Percentiles rank a stretch among this genome's conserved stretches.
Conservation (phyloP, 2,329 filamentous ascomycete genomes). For the Fusarium albidum region DNA sequence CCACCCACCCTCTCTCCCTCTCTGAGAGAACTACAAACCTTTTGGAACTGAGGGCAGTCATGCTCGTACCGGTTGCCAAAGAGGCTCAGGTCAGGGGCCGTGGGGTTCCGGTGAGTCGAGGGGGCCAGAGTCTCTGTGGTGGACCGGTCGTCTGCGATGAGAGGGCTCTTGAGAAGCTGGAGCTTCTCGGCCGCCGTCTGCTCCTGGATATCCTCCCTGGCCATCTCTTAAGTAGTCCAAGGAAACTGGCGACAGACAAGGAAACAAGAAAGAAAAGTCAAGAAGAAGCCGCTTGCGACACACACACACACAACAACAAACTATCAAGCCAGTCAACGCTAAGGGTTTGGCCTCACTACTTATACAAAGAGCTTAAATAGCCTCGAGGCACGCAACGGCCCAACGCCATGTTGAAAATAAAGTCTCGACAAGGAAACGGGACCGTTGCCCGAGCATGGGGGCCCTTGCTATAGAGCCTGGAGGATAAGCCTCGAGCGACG, state of each 20-base stretch:
- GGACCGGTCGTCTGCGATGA: slow-evolving; percentile 22
- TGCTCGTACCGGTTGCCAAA: slow-evolving; percentile 38
- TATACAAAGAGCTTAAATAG: slow-evolving; percentile 10
- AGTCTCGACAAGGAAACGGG: background rate
- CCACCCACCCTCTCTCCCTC: background rate
- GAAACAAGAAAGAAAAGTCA: background rate
- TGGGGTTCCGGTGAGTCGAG: background rate
- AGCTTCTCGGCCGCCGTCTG: slow-evolving; percentile 38
- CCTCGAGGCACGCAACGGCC: background rate
- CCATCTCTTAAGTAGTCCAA: slow-evolving; percentile 26
- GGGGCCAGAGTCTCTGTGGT: slow-evolving; percentile 16
- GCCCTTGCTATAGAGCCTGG: background rate
- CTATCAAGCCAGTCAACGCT: background rate
- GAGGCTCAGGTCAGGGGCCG: slow-evolving; percentile 31
- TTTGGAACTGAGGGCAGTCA: slow-evolving; percentile 37
- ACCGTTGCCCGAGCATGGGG: slow-evolving; percentile 3
- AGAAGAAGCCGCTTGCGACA: no score
- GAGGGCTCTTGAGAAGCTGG: slow-evolving; percentile 44
- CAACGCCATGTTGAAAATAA: background rate
- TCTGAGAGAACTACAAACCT: no score
- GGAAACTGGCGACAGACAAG: background rate
- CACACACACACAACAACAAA: no score
- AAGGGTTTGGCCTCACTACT: slow-evolving; percentile 1
- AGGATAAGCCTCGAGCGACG: background rate
- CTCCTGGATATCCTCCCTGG: slow-evolving; percentile 7